Evolutionary conservation across 2,329 filamentous ascomycete genomes (phyloP).

Genomic region (Diaporthe ilicicola): DNA sequence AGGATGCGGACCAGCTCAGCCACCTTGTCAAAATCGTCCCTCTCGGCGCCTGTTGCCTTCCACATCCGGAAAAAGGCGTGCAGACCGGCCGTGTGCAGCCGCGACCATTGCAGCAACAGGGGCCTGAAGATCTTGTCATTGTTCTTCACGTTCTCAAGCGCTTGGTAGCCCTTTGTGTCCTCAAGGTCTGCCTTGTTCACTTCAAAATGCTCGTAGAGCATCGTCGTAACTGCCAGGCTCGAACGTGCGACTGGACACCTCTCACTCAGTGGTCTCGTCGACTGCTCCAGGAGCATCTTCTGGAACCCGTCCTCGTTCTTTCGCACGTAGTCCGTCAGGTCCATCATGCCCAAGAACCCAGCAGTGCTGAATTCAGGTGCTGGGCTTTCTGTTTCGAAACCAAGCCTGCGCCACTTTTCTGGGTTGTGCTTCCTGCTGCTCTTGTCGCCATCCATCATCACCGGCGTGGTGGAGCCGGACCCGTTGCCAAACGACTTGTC

Average conservation of each 20-base stretch:
- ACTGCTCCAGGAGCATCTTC: constrained; percentile 90
- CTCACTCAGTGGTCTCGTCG: constrained; percentile 72
- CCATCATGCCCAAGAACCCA: constrained; percentile 97
- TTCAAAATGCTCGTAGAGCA: constrained; percentile 95
- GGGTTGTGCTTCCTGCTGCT: constrained; percentile 80
- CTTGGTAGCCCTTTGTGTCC: constrained; percentile 78
- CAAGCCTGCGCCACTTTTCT: constrained; percentile 91
- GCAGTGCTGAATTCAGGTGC: constrained; percentile 84
- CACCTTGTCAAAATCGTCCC: constrained; percentile 93
- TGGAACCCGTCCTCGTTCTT: constrained; percentile 94
- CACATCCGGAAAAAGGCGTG: constrained; percentile 91
- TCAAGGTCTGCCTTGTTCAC: constrained; percentile 85
- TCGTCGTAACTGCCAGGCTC: constrained; percentile 85
- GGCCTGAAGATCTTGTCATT: constrained; percentile 90
- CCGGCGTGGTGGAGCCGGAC: constrained; percentile 48
- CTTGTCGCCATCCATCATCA: constrained; percentile 50
- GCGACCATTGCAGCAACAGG: constrained; percentile 90
- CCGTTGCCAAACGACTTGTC: constrained; percentile 59
- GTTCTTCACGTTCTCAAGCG: constrained; percentile 77
- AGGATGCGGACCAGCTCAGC: constrained; percentile 90
- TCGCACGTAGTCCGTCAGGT: constrained; percentile 90
- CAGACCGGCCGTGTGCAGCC: constrained; percentile 84
- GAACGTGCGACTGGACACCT: constrained; percentile 89
- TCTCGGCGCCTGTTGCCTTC: constrained; percentile 86
- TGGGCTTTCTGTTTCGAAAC: constrained; percentile 91